Evolutionary conservation across 2,329 filamentous ascomycete genomes (phyloP).

Genomic region (Cryphonectria parasitica): DNA sequence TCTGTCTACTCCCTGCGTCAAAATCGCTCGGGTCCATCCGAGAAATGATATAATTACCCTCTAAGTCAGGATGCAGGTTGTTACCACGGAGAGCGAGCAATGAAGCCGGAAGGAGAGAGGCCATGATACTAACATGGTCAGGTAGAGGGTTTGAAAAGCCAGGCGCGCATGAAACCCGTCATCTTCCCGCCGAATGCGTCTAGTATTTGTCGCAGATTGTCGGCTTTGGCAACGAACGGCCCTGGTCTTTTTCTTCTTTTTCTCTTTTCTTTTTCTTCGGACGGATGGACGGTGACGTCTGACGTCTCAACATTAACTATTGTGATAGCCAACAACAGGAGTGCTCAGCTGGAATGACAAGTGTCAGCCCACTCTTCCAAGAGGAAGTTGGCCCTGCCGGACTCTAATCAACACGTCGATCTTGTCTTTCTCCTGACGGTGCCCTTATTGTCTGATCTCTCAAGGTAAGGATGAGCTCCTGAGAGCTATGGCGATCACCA

Average conservation of each 20-base stretch:
- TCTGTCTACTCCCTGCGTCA: constrained; percentile 1
- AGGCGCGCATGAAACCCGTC: background rate
- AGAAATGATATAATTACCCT: constrained; percentile 1
- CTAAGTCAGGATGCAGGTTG: background rate
- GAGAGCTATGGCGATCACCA: background rate
- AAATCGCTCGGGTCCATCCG: constrained; percentile 7
- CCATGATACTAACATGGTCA: background rate
- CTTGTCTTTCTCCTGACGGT: background rate
- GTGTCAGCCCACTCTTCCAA: background rate
- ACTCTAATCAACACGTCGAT: background rate
- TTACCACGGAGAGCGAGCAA: background rate
- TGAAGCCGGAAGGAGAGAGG: background rate
- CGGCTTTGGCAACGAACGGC: too few species aligned
- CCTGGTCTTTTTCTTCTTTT: background rate
- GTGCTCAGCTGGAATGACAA: background rate
- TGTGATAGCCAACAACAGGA: background rate
- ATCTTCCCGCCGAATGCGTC: background rate
- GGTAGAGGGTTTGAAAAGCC: background rate
- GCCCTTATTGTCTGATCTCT: background rate
- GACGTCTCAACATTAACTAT: background rate
- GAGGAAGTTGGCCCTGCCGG: background rate
- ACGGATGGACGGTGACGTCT: background rate
- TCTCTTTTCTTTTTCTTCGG: background rate
- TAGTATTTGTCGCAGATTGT: background rate
- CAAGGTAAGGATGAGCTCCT: background rate